Base-by-base conservation (phyloP, 208 protist species). In the Tritrichomonas musculus region DNA sequence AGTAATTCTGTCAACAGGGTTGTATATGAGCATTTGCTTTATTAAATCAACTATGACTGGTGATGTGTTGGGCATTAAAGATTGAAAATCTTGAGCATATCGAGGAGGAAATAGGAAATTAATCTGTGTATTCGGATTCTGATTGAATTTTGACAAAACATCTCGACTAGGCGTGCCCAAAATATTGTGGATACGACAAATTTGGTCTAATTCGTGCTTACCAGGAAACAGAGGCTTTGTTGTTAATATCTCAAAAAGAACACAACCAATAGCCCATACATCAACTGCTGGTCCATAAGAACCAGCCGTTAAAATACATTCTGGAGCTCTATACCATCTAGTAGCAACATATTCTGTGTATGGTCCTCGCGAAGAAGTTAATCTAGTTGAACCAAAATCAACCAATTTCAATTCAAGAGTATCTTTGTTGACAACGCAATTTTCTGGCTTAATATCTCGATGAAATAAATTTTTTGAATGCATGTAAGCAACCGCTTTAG, bases 371-470 rank as follows among this genome's bases (percentile, higher is more conserved):
- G 94, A 94, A 1, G 96, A 96, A 8, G 95, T 93, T 55, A 97
- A 96, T 30, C 96, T 93, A 20, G 97, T 97, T 13, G 98, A 95
- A n/a, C 97, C 97, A 95, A 98, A 98, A 94, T 99, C 98, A 0
- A 97, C 98, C 0, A 99, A 94, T 95, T 99, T 99, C 13, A 98
- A 92, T 57, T 96, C 93, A 41, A 64, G 39, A 4, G 50, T 69
- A 8, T 98, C 30, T 33, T 55, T 93, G n/a, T 93, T 94, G 13
- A 97, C 93, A n/a, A 99, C 96, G 22, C 99, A 95, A 95, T 99
- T 99, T 95, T 99, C 98, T 39, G 98, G 98, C 94, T 99, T 99
- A 25, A 95, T 94, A 73, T 96, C 94, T 0, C 95, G 49, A 92
- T 97, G 96, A 95, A 99, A 99, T 95, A 98, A 98, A 22, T 97